These are phyloP conservation scores for Mortierella polycephala DNA, from an alignment of 371 early-diverging fungal species.

Conservation along the genomic window DNA sequence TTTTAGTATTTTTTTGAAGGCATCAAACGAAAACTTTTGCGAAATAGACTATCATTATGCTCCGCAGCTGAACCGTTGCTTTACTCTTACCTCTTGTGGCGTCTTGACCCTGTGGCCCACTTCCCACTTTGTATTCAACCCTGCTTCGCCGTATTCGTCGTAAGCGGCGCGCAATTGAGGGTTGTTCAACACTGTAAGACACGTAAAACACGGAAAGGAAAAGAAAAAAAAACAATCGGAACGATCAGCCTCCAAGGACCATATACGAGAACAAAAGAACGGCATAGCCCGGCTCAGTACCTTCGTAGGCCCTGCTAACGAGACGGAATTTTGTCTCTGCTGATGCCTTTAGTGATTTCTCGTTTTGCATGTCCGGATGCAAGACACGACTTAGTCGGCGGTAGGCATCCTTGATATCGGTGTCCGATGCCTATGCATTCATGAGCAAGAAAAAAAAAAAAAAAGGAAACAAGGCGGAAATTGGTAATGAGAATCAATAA, in stretches of 20 bases:
- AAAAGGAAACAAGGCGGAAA: background rate
- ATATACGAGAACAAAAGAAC: background rate
- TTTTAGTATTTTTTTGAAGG: no score
- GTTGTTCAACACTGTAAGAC: slow-evolving; percentile 78
- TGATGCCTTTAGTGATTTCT: slow-evolving; percentile 59
- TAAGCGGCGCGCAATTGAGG: slow-evolving; percentile 86
- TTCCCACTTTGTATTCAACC: slow-evolving; percentile 79
- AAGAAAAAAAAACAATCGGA: background rate
- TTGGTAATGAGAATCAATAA: background rate
- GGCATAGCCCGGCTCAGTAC: slow-evolving; percentile 40
- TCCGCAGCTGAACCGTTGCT: background rate
- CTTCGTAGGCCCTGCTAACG: slow-evolving; percentile 90
- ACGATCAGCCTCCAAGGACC: no score
- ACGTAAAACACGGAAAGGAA: background rate
- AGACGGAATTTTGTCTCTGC: slow-evolving; percentile 85
- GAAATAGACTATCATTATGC: no score
- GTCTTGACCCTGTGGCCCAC: slow-evolving; percentile 82
- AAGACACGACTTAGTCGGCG: slow-evolving; percentile 83
- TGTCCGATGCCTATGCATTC: slow-evolving; percentile 77
- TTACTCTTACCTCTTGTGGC: slow-evolving; percentile 77
- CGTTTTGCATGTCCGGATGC: slow-evolving; percentile 90
- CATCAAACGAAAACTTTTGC: no score
- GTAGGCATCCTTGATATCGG: slow-evolving; percentile 89
- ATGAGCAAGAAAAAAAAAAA: background rate
- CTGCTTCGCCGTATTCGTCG: slow-evolving; percentile 93